Evolutionary conservation across 2,329 filamentous ascomycete species (phyloP).

Genomic region (Aureobasidium subglaciale): DNA sequence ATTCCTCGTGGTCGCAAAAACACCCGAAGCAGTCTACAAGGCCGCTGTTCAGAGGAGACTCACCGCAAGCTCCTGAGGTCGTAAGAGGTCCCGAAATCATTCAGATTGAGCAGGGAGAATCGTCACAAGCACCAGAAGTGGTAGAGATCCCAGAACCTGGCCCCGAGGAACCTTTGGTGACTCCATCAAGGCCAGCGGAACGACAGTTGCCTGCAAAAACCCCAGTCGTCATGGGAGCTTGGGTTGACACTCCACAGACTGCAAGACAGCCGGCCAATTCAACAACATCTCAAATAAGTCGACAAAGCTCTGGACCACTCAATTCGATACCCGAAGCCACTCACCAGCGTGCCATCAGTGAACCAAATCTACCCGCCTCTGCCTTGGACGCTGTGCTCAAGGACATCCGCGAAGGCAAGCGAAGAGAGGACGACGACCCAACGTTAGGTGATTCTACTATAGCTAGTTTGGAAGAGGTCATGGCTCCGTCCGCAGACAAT

Average conservation of each 20-base stretch:
- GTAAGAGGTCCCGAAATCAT: not conserved
- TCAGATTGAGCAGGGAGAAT: not conserved
- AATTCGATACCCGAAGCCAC: not conserved
- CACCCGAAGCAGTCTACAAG: not conserved
- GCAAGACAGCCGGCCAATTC: not conserved
- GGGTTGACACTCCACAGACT: constrained; percentile 39
- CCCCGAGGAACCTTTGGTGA: not conserved
- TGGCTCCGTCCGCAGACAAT: constrained; percentile 26
- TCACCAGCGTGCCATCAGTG: not conserved
- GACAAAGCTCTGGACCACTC: not conserved
- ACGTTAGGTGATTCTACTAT: constrained; percentile 41
- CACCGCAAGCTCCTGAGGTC: constrained; percentile 9
- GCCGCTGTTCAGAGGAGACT: not conserved
- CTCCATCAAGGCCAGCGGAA: not conserved
- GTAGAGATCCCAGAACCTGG: not conserved
- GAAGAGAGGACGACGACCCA: constrained; percentile 24
- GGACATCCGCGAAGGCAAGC: constrained; percentile 33
- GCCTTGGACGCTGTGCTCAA: constrained; percentile 27
- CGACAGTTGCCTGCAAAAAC: constrained; percentile 29
- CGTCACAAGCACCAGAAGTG: constrained; percentile 16
- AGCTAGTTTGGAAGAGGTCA: constrained; percentile 40
- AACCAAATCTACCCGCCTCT: constrained; percentile 15
- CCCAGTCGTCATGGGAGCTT: constrained; percentile 41
- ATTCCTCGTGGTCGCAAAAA: constrained; percentile 3
- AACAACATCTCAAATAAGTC: not conserved